These are phyloP conservation scores for Tephrocybe sp. DNA, from an alignment of 768 basidiomycete species.

Conservation along the genomic window DNA sequence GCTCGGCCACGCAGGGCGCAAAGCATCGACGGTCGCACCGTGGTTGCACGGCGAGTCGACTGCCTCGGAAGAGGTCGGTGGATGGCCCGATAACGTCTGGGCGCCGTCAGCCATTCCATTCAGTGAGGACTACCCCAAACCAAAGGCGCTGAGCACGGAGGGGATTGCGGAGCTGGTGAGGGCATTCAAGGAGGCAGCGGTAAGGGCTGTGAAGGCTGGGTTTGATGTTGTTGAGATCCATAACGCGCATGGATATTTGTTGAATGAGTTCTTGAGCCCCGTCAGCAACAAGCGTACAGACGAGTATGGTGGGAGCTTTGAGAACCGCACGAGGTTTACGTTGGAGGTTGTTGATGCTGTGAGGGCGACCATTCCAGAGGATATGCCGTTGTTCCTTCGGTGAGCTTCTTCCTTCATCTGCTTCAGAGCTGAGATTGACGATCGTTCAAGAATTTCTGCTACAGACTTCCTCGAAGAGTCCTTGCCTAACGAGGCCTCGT, in stretches of 20 bases:
- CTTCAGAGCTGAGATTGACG: conserved; percentile 10
- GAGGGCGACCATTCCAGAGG: conserved; percentile 54
- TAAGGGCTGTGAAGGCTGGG: conserved; percentile 57
- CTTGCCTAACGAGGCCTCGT: conserved; percentile 58
- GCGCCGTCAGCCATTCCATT: conserved; percentile 55
- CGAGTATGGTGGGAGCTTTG: conserved; percentile 70
- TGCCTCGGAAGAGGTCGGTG: conserved; percentile 40
- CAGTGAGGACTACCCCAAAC: conserved; percentile 43
- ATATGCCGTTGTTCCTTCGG: conserved; percentile 75
- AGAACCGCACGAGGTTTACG: conserved; percentile 64
- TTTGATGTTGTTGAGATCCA: conserved; percentile 66
- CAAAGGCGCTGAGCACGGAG: conserved; percentile 55
- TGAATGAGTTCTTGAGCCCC: conserved; percentile 60
- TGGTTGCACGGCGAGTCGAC: conserved; percentile 46
- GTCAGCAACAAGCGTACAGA: conserved; percentile 62
- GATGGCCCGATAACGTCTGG: conserved; percentile 55
- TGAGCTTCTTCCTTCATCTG: conserved; percentile 20
- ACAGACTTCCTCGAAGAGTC: conserved; percentile 72
- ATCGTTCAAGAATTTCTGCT: conserved; percentile 47
- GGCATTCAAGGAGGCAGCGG: conserved; percentile 53
- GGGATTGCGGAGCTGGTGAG: conserved; percentile 57
- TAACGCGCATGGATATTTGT: conserved; percentile 62
- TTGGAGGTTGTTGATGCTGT: conserved; percentile 67
- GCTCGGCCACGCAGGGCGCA: conserved; percentile 77
- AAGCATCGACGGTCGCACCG: conserved; percentile 62